These are phyloP conservation scores for Aureobasidium sp. DNA, from an alignment of 2,329 filamentous ascomycete species.

Conservation along the genomic window DNA sequence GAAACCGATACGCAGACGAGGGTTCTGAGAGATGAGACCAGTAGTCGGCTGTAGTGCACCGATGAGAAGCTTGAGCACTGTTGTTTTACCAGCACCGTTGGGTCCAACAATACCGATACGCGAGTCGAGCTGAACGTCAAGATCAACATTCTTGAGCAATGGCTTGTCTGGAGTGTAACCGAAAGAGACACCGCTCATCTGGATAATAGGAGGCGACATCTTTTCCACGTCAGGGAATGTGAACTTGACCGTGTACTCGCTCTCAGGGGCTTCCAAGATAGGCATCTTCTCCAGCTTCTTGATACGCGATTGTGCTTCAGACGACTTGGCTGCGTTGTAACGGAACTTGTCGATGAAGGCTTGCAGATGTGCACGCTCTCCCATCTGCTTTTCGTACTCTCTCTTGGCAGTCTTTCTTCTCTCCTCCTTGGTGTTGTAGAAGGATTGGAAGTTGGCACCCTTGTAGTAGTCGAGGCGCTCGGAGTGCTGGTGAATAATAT, in stretches of 20 bases:
- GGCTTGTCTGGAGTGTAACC: conserved; percentile 75
- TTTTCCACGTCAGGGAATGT: conserved; percentile 97
- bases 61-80: conserved; percentile 94
- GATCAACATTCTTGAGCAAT: conserved; percentile 76
- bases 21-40: conserved; percentile 80
- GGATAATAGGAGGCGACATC: conserved; percentile 91
- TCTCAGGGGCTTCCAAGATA: conserved; percentile 77
- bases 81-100: conserved; percentile 98
- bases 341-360: conserved; percentile 99
- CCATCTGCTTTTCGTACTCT: conserved; percentile 99
- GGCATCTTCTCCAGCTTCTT: conserved; percentile 99
- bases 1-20: conserved; percentile 84
- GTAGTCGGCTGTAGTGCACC: conserved; percentile 67
- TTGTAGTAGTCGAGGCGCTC: conserved; percentile 98
- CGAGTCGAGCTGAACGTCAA: conserved; percentile 97
- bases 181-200: conserved; percentile 89
- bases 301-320: conserved; percentile 95
- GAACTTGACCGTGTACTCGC: conserved; percentile 94
- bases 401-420: conserved; percentile 91
- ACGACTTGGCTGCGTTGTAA: conserved; percentile 98
- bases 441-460: conserved; percentile 88
- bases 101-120: conserved; percentile 98
- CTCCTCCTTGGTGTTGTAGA: conserved; percentile 96
- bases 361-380: conserved; percentile 82
- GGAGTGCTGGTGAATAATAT: conserved; percentile 98